phyloP scores from a whole-genome alignment of 2,329 filamentous ascomycete species.

The Trichoderma harzianum region DNA sequence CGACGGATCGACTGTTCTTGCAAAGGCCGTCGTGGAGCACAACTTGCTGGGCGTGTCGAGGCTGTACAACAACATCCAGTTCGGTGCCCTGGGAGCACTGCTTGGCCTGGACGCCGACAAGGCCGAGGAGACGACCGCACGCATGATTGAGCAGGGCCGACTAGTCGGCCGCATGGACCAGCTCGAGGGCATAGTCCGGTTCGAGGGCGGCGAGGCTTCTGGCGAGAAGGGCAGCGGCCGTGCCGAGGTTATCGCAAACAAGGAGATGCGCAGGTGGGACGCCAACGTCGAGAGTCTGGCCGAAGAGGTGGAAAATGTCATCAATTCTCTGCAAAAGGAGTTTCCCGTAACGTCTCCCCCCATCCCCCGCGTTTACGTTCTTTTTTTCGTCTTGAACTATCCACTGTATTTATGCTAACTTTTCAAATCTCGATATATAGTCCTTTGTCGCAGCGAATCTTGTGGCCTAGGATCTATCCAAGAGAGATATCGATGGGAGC shows the following conservation, averaged over 20 bases:
- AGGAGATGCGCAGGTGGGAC: conserved; percentile 83
- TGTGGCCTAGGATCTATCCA: conserved; percentile 31
- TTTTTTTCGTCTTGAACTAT: too few relatives aligned
- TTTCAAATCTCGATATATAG: conserved; percentile 28
- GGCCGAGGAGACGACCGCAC: conserved; percentile 86
- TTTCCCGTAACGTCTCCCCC: conserved; percentile 57
- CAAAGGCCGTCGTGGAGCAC: conserved; percentile 92
- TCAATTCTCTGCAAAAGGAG: conserved; percentile 73
- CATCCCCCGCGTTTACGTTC: not conserved
- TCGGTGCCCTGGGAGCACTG: conserved; percentile 71
- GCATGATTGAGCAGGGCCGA: conserved; percentile 94
- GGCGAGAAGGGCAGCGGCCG: conserved; percentile 66
- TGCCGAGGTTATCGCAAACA: conserved; percentile 60
- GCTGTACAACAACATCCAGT: conserved; percentile 73
- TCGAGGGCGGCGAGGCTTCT: conserved; percentile 70
- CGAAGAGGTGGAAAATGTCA: conserved; percentile 85
- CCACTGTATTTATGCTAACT: conserved; percentile 7
- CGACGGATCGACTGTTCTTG: conserved; percentile 89
- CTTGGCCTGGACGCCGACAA: conserved; percentile 75
- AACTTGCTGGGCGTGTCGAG: conserved; percentile 84
- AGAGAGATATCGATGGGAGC: not conserved
- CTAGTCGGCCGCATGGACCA: conserved; percentile 90
- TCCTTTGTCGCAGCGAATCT: conserved; percentile 56
- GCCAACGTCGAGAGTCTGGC: conserved; percentile 79
- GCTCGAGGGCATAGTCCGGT: conserved; percentile 83